Percentiles rank a stretch among this genome's conserved stretches.
phyloP scores from a whole-genome alignment of 1,284 basidiomycete species.

The Marasmius sp. region DNA sequence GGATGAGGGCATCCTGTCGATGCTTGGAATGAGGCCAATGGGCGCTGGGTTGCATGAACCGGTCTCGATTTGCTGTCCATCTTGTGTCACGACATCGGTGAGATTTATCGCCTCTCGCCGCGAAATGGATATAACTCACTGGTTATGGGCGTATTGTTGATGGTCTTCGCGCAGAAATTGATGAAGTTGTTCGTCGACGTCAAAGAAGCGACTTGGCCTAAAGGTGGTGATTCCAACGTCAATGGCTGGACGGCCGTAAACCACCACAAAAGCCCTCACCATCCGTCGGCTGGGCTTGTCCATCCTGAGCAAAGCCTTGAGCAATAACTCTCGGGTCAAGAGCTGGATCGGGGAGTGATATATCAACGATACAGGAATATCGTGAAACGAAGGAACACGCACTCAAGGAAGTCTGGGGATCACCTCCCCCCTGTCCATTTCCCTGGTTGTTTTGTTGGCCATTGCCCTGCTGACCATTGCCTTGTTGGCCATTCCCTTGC shows the following conservation, averaged over 20 bases:
- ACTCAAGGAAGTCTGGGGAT: constrained; percentile 34
- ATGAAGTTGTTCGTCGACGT: constrained; percentile 60
- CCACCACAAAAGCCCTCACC: constrained; percentile 6
- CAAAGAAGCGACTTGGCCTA: constrained; percentile 45
- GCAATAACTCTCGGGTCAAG: constrained; percentile 43
- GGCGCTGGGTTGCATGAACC: constrained; percentile 15
- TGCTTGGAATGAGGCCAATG: constrained; percentile 10
- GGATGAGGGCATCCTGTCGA: constrained; percentile 46
- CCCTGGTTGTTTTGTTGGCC: constrained; percentile 6
- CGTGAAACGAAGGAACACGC: constrained; percentile 8
- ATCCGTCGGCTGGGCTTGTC: constrained; percentile 30
- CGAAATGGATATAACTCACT: not conserved
- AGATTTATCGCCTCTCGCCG: not conserved
- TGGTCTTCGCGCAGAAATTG: constrained; percentile 40
- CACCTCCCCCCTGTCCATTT: constrained; percentile 11
- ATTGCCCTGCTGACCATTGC: not conserved
- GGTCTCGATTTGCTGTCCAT: constrained; percentile 8
- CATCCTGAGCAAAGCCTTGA: constrained; percentile 40
- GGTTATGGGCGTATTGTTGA: constrained; percentile 22
- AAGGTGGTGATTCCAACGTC: constrained; percentile 23
- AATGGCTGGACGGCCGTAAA: not conserved
- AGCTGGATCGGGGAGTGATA: constrained; percentile 9
- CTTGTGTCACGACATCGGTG: not conserved
- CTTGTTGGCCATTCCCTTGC: not conserved
- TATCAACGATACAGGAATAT: not conserved